These are phyloP conservation scores for Ciborinia camelliae DNA, from an alignment of 2,329 filamentous ascomycete species.

Conservation along the genomic window DNA sequence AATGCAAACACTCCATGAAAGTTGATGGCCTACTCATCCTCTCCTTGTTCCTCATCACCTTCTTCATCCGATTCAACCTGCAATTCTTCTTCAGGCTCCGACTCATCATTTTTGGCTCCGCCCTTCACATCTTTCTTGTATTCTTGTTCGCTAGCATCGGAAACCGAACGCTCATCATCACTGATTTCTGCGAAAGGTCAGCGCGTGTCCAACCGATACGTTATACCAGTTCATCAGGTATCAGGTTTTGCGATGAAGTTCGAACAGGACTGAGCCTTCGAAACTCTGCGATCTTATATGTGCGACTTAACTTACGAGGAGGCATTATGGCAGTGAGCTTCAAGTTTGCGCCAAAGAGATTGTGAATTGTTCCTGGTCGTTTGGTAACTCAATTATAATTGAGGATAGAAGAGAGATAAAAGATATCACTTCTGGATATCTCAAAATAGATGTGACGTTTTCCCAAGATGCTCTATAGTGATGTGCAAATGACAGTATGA, in stretches of 20 bases:
- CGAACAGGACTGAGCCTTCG: not conserved
- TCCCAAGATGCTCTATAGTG: not conserved
- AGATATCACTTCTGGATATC: not conserved
- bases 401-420: not conserved
- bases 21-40: conserved; percentile 43
- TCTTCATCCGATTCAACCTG: conserved; percentile 35
- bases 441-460: not conserved
- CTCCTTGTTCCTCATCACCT: conserved; percentile 39
- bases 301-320: conserved; percentile 37
- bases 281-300: not conserved
- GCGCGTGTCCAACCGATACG: conserved; percentile 22
- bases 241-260: not conserved
- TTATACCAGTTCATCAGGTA: conserved; percentile 17
- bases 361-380: not conserved
- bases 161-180: conserved; percentile 37
- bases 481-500: not conserved
- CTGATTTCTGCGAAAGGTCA: conserved; percentile 32
- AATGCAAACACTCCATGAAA: conserved; percentile 24
- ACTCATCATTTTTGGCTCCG: conserved; percentile 25
- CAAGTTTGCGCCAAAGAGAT: not conserved
- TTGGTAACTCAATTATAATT: not conserved
- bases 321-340: conserved; percentile 28
- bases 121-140: not conserved
- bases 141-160: conserved; percentile 36
- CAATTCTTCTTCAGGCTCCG: conserved; percentile 26